Evolutionary conservation across 345 rosid genomes (phyloP), one percentile per base, ranked within the genome.

Genomic region (Bruguiera sexangula): DNA sequence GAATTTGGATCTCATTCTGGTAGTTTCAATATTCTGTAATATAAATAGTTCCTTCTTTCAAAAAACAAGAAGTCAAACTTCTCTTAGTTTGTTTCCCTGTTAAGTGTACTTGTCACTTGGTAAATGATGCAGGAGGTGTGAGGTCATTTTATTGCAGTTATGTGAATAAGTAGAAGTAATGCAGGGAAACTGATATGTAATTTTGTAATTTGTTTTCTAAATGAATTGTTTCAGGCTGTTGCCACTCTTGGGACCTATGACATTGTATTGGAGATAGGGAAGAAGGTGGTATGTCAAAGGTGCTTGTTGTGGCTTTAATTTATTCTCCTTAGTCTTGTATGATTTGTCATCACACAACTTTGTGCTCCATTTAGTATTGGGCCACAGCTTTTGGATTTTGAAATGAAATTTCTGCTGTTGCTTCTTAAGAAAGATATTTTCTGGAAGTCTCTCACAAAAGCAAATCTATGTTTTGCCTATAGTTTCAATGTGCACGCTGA

Each of bases 201-300:
- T 43, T 3, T 56, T 56, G 18, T 56, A 27, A 32, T 22, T 69
- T 68, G 9, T 53, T 48, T 29, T 30, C 34, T 20, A 7, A 6
- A n/a, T 73, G 52, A 46, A 31, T 75, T 74, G 43, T 5, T 26
- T 76, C 80, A 93, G 98, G 94, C 87, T 59, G 79, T 89, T 66
- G 98, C 97, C 57, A 85, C 94, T 32, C 87, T 93, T 62, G 97
- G 97, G 60, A 91, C 97, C 29, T 93, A 89, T 78, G 98, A 93
- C 75, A 85, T 91, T 65, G 93, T 95, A 6, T 69, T 89, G 71
- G 97, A 91, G 76, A 76, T 93, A 79, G 98, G 97, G 67, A 91
- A 88, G 89, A 93, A 93, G 84, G 85, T 91, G 54, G 81, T 93
- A 70, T 91, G 97, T 77, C 97, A 88, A 80, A 91, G 98, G 98